Conservation (phyloP, 305 asterid species). For the Euphrasia arctica region DNA sequence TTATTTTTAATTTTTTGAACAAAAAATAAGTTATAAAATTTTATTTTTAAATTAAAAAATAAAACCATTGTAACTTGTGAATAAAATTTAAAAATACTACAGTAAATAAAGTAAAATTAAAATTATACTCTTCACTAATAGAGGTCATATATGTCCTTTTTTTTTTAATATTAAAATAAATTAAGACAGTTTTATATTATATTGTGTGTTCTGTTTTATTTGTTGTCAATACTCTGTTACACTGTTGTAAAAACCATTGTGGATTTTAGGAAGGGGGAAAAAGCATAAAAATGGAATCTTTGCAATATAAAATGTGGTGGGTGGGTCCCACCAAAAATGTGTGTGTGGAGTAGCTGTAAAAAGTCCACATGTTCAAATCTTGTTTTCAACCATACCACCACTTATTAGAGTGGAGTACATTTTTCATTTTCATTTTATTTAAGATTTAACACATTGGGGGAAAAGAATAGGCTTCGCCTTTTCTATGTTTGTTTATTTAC, state of each 20-base stretch:
- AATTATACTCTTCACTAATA: too few relatives aligned
- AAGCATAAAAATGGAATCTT: slow-evolving; percentile 47
- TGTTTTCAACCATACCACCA: slow-evolving; percentile 31
- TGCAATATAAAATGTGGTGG: slow-evolving; percentile 34
- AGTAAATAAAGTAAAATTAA: too few relatives aligned
- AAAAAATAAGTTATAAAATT: too few relatives aligned
- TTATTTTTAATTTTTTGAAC: too few relatives aligned
- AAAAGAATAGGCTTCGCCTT: background rate
- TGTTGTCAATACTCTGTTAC: slow-evolving; percentile 30
- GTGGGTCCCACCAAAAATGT: slow-evolving; percentile 32
- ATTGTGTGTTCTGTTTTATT: slow-evolving; percentile 26
- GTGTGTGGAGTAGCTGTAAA: slow-evolving; percentile 34
- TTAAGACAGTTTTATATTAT: background rate
- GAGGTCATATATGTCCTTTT: too few relatives aligned
- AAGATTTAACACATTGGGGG: slow-evolving; percentile 10
- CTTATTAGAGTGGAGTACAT: background rate
- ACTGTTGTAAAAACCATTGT: slow-evolving; percentile 7
- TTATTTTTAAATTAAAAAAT: too few relatives aligned
- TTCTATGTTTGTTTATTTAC: background rate
- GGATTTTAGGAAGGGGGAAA: slow-evolving; percentile 22
- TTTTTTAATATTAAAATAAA: too few relatives aligned
- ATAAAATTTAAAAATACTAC: too few relatives aligned
- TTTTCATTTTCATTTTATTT: background rate
- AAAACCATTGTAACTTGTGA: too few relatives aligned
- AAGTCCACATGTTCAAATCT: slow-evolving; percentile 42